Base-by-base conservation (phyloP, 768 basidiomycete species). In the Mycena olivaceomarginata region DNA sequence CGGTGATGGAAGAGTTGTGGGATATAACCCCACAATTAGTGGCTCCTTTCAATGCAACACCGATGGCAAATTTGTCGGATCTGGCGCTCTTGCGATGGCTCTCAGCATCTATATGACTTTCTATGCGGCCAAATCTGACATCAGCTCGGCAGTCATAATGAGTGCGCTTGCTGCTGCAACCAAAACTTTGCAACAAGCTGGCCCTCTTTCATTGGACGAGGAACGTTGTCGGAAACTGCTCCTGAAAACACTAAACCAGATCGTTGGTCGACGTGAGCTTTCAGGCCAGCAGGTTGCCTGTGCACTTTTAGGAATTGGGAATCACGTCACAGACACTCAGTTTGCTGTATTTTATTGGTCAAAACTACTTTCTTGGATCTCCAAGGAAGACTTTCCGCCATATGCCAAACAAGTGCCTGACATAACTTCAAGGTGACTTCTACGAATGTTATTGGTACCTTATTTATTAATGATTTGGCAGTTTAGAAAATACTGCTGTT, bases 201-300 rank as follows among this genome's bases (percentile, higher is more conserved):
- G 18, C 9, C 31, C 67, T 2, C 39, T 63, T 39, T 25, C 56
- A 20, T 39, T 11, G 13, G 62, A 63, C 2, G 62, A 63, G 20
- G 62, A 63, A 41, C 62, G 62, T 41, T 63, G 62, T 41, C 62
- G 62, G 10, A 63, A 43, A 37, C 31, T 75, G 2, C 53, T 75
- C 2, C 40, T 75, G 39, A 78, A 78, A 37, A 78, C 77, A 37
- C 43, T 78, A 13, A 78, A 78, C 31, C 77, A 78, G 22, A 74
- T 78, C 56, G 70, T 71, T 53, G 68, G 68, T 25, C 72, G 77
- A 1, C 40, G 66, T 0, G 77, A 78, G 48, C 41, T 78, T 5
- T 78, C 77, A 0, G 77, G 73, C 1, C 77, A 78, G 53, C 67
- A 66, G 39, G 77, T 78, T 13, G 77, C 77, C 11, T 74, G 48